Evolutionary conservation across 208 protist species (phyloP).

Genomic region (Naegleria gruberi): DNA sequence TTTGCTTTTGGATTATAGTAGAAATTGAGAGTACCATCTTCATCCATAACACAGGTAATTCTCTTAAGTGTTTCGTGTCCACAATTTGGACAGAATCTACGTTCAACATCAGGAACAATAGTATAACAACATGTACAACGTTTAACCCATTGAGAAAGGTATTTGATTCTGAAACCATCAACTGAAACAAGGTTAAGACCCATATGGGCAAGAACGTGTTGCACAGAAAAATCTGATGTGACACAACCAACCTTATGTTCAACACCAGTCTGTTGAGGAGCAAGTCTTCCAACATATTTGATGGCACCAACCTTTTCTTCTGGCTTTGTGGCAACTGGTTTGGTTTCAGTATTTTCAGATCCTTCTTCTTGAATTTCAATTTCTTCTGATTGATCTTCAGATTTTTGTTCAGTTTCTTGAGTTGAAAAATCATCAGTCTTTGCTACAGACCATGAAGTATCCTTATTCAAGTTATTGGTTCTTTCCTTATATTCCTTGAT

Average conservation of each 20-base stretch:
- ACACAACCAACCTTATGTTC: not conserved
- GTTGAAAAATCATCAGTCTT: not conserved
- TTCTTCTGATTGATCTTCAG: not conserved
- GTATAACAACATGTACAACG: not conserved
- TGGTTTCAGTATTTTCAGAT: not conserved
- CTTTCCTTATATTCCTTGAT: not conserved
- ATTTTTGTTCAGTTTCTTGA: not conserved
- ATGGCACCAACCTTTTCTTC: not conserved
- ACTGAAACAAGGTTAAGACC: not conserved
- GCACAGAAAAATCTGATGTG: not conserved
- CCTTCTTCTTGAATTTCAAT: not conserved
- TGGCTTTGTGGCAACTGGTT: not conserved
- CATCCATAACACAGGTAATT: not conserved
- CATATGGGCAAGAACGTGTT: not conserved
- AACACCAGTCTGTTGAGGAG: too few relatives aligned
- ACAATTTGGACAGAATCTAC: constrained; percentile 6
- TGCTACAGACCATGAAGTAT: too few relatives aligned
- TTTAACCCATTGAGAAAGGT: not conserved
- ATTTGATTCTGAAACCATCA: not conserved
- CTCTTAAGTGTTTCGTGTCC: not conserved
- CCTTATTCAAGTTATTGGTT: not conserved
- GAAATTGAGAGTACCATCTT: not conserved
- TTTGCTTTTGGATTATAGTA: not conserved
- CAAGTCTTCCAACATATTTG: too few relatives aligned
- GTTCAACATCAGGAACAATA: not conserved